These are phyloP conservation scores for Epichloe bromicola DNA, from an alignment of 2,329 filamentous ascomycete species.

Conservation along the genomic window DNA sequence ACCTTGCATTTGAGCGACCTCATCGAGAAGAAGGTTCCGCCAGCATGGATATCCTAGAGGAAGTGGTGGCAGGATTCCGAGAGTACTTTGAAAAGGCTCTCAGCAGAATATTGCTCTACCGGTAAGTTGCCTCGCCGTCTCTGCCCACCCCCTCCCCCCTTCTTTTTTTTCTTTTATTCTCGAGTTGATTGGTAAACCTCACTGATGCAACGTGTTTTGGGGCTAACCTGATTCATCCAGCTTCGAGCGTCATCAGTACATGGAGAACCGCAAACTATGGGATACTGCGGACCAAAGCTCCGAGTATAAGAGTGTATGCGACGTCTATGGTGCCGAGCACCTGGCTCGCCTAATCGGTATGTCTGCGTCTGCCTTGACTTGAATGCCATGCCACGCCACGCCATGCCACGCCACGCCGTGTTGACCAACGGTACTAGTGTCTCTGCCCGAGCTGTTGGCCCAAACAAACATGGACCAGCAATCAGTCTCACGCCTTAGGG, in stretches of 20 bases:
- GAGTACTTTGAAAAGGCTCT: conserved; percentile 92
- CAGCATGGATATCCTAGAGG: conserved; percentile 75
- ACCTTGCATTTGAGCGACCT: conserved; percentile 55
- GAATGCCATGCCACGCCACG: no score
- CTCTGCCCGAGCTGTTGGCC: conserved; percentile 82
- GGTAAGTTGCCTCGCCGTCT: conserved; percentile 24
- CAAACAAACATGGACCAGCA: conserved; percentile 98
- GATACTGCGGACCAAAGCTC: conserved; percentile 47
- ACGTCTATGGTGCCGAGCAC: conserved; percentile 90
- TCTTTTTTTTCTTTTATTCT: no score
- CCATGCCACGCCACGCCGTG: no score
- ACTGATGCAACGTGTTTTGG: neutral
- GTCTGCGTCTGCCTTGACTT: conserved; percentile 13
- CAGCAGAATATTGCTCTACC: conserved; percentile 77
- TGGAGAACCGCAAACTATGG: conserved; percentile 61
- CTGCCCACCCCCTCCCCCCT: neutral
- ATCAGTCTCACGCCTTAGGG: conserved; percentile 73
- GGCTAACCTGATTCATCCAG: conserved; percentile 26
- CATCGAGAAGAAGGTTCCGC: conserved; percentile 53
- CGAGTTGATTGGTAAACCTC: neutral
- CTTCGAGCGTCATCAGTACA: conserved; percentile 83
- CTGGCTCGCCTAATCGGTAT: conserved; percentile 77
- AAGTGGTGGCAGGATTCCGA: conserved; percentile 72
- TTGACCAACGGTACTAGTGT: conserved; percentile 41
- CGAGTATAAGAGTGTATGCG: conserved; percentile 57